Evolutionary conservation across 495 filamentous ascomycete genomes (phyloP), one percentile per base, ranked within the genome.

Genomic region (Aspergillus bertholletiae): DNA sequence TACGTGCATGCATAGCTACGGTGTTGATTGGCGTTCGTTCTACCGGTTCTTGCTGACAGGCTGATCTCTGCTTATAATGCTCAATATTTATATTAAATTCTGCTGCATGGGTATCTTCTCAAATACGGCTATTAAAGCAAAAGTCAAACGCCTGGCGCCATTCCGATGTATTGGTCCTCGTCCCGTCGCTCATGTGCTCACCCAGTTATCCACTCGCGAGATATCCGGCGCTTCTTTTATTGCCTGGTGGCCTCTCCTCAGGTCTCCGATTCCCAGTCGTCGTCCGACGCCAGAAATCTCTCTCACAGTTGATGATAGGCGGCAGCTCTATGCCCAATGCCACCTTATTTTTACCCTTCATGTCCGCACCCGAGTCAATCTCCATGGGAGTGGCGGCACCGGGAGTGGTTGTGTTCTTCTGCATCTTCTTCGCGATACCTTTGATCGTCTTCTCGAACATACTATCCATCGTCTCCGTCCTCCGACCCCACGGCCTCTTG

Each of bases 391-490:
- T 61, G 13, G 53, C 43, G 2, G 54, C 5, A 9, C 35, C 60
- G n/a, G 44, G 26, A 18, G 24, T 45, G 7, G 57, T 44, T 37
- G 52, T 37, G 12, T 63, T 58, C 37, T 73, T 74, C 8, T 58
- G 53, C 28, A 61, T 44, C 53, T 69, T 74, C 60, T 74, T 75
- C 40, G 63, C 60, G 8, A 78, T 18, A 0, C 56, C 67, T 51
- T 71, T 72, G 32, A 74, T 55, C 11, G 75, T 78, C 63, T 73
- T 77, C 57, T 78, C 75, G 46, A 78, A 78, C 75, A 78, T 78
- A 24, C 66, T 73, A 26, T 78, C 75, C 65, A 76, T 72, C 37
- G 62, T 77, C 52, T 78, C 75, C 39, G 57, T 58, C 30, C 67
- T 67, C 18, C 70, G 64, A 39, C 72, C 74, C 75, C 75, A 78